Base-by-base conservation (phyloP, 1,284 basidiomycete genomes). In the Ganoderma multipileum region DNA sequence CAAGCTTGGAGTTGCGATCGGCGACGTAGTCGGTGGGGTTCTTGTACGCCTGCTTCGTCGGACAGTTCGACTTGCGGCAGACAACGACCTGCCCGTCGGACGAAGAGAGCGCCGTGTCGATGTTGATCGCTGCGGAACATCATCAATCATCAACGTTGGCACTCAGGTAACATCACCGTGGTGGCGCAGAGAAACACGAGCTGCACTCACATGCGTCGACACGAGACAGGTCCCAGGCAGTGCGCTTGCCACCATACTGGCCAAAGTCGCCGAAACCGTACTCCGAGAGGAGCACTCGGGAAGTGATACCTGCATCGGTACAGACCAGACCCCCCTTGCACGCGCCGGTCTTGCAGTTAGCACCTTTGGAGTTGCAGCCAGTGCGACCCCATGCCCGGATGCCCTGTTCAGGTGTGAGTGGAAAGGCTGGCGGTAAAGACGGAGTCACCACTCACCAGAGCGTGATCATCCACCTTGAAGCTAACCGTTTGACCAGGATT, bases 371-470 rank as follows among this genome's bases (percentile, higher is more conserved):
- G 23, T 59, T 36, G 38, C 58, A 59, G 38, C 58, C 58, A 39
- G 58, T 59, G 36, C 58, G 58, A 39, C 58, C 58, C 58, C 58
- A 59, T 18, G 58, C 58, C 33, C 58, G 58, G 8, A 59, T 59
- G 1, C 58, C 58, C 58, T 59, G n/a, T 23, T 47, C 8, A 47
- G 18, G 23, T 14, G 41, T 23, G 58, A 59, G 58, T 23, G 38
- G n/a, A 20, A 26, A 23, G 16, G 44, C 39, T 8, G 7, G 23
- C n/a, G 18, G n/a, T n/a, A 20, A 41, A 20, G 18, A 38, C 9
- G 6, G 14, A 14, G 3, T 26, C 2, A 39, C 20, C 16, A 39
- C 58, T 59, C n/a, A 59, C 58, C 16, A 59, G 58, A 6, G 20
- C 36, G 6, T 36, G n/a, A 26, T 59, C 58, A n/a, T 26, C 58